These are phyloP conservation scores for Triangularia verruculosa DNA, from an alignment of 2,329 filamentous ascomycete species.

Conservation along the genomic window DNA sequence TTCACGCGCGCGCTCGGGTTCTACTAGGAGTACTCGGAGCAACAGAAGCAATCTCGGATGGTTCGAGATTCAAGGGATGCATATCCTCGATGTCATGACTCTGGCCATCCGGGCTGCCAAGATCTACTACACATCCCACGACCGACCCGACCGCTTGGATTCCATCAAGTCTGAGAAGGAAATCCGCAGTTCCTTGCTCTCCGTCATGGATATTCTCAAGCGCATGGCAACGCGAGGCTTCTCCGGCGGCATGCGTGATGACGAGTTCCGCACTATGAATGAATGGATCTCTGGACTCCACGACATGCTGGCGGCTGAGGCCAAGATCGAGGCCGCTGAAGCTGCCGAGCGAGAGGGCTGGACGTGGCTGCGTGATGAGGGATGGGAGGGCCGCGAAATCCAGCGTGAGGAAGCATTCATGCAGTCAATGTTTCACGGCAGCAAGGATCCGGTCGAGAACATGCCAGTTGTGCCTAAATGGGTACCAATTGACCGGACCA, in stretches of 20 bases:
- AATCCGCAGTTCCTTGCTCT: slow-evolving; percentile 78
- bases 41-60: slow-evolving; percentile 54
- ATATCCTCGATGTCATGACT: slow-evolving; percentile 88
- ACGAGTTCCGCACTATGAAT: slow-evolving; percentile 73
- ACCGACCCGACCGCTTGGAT: slow-evolving; percentile 79
- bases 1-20: slow-evolving; percentile 18
- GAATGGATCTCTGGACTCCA: slow-evolving; percentile 78
- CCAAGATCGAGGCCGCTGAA: slow-evolving; percentile 73
- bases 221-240: slow-evolving; percentile 88
- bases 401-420: slow-evolving; percentile 82
- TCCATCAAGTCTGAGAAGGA: slow-evolving; percentile 83
- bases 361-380: slow-evolving; percentile 71
- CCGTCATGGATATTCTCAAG: slow-evolving; percentile 86
- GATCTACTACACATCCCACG: slow-evolving; percentile 92
- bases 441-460: slow-evolving; percentile 20
- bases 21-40: slow-evolving; percentile 4
- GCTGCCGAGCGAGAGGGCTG: slow-evolving; percentile 66
- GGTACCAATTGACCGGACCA: slow-evolving; percentile 51
- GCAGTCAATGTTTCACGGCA: slow-evolving; percentile 56
- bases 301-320: slow-evolving; percentile 72
- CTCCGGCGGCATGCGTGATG: slow-evolving; percentile 71
- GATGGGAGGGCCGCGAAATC: slow-evolving; percentile 69
- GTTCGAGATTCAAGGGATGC: slow-evolving; percentile 86
- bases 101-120: slow-evolving; percentile 94
- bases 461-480: slow-evolving; percentile 64